Evolutionary conservation across 345 rosid genomes (phyloP).

Genomic region (Chamaenerion angustifolium): DNA sequence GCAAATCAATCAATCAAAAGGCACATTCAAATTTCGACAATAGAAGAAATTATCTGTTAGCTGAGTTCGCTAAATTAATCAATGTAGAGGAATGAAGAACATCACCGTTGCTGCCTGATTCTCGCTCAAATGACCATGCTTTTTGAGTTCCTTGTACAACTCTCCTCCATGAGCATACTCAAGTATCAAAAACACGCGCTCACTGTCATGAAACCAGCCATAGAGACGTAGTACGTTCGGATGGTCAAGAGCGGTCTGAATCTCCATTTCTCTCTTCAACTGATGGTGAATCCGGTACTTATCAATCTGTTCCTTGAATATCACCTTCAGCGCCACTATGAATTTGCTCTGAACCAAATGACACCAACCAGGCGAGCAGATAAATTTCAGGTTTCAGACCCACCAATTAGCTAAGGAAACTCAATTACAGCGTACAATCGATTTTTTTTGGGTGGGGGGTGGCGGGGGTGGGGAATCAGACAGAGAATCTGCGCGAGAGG

Average conservation of each 20-base stretch:
- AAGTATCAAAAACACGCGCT: conserved; percentile 73
- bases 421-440: background rate
- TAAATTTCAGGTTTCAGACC: background rate
- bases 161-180: conserved; percentile 90
- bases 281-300: conserved; percentile 74
- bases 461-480: no score
- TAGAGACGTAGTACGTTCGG: conserved; percentile 63
- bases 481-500: no score
- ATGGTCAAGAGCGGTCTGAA: conserved; percentile 54
- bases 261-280: conserved; percentile 84
- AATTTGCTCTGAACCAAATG: conserved; percentile 34
- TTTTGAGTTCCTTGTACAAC: conserved; percentile 55
- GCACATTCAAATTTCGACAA: no score
- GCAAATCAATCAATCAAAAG: no score
- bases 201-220: conserved; percentile 82
- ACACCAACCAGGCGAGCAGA: background rate
- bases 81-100: background rate
- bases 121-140: conserved; percentile 49
- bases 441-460: no score
- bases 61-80: no score
- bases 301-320: conserved; percentile 83
- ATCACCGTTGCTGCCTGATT: conserved; percentile 72
- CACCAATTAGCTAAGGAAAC: background rate
- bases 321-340: conserved; percentile 71
- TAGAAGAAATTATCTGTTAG: no score